Evolutionary conservation across 345 rosid species (phyloP).

Genomic region (Gossypium rotundifolium): DNA sequence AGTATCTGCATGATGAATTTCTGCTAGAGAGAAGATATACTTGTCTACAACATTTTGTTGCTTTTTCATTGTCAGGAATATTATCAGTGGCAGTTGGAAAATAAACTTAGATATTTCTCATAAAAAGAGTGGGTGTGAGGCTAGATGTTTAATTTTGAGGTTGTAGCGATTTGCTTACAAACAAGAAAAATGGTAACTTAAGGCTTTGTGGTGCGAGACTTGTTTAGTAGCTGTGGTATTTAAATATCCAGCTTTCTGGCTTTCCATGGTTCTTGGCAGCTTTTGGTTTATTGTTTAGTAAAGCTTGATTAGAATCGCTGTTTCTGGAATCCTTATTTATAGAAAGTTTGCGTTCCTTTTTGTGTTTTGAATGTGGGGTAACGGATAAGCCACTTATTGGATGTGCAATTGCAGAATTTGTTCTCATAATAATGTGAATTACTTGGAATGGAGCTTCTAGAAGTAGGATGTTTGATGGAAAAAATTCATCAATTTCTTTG

Average conservation of each 20-base stretch:
- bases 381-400: neutral
- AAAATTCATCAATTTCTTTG: neutral
- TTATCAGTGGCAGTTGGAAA: neutral
- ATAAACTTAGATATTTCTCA: neutral
- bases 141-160: neutral
- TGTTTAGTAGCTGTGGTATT: neutral
- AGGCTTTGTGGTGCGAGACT: neutral
- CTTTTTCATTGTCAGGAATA: neutral
- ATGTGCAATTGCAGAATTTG: neutral
- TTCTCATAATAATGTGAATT: neutral
- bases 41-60: neutral
- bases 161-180: neutral
- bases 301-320: neutral
- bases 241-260: neutral
- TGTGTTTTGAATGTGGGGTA: neutral
- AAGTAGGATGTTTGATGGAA: neutral
- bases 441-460: neutral
- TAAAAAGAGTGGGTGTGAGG: neutral
- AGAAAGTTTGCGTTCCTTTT: neutral
- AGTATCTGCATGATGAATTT: neutral
- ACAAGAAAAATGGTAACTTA: neutral
- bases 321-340: neutral
- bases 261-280: neutral
- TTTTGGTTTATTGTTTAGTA: neutral
- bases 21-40: neutral